These are phyloP conservation scores for Wickerhamiella dianesei DNA, from an alignment of 805 yeast species.

Conservation along the genomic window DNA sequence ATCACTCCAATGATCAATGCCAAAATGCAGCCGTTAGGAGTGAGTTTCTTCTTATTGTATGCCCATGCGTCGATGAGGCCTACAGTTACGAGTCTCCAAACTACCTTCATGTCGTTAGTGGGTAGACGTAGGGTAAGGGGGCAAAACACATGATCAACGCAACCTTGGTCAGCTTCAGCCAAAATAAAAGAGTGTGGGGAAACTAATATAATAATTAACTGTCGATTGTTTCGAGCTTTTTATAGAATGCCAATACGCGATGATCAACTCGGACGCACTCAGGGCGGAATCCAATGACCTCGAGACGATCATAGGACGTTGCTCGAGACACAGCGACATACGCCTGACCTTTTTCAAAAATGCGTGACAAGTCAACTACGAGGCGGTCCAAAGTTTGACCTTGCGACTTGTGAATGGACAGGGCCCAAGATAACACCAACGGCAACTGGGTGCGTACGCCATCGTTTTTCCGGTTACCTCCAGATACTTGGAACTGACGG, in stretches of 20 bases:
- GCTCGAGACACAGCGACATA: constrained; percentile 95
- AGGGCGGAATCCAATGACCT: constrained; percentile 60
- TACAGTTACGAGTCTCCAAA: background rate
- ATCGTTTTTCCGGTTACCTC: constrained; percentile 24
- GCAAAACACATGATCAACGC: too few relatives aligned
- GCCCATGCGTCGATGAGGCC: background rate
- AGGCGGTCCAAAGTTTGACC: constrained; percentile 76
- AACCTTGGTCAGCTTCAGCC: too few relatives aligned
- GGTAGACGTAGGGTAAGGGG: background rate
- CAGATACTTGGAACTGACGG: constrained; percentile 10
- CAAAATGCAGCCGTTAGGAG: constrained; percentile 15
- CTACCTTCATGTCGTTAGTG: background rate
- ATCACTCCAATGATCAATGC: constrained; percentile 24
- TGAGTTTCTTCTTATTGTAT: background rate
- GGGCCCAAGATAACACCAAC: constrained; percentile 80
- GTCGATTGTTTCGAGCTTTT: constrained; percentile 8
- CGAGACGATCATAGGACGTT: constrained; percentile 62
- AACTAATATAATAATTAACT: background rate
- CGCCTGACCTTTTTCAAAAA: constrained; percentile 89
- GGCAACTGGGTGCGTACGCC: constrained; percentile 72
- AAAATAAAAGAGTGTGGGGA: background rate
- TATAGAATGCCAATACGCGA: constrained; percentile 58
- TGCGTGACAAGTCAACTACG: constrained; percentile 57
- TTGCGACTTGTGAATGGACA: constrained; percentile 91
- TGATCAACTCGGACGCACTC: constrained; percentile 55